Evolutionary conservation across 2,329 filamentous ascomycete genomes (phyloP).

Genomic region (Phoma sp.): DNA sequence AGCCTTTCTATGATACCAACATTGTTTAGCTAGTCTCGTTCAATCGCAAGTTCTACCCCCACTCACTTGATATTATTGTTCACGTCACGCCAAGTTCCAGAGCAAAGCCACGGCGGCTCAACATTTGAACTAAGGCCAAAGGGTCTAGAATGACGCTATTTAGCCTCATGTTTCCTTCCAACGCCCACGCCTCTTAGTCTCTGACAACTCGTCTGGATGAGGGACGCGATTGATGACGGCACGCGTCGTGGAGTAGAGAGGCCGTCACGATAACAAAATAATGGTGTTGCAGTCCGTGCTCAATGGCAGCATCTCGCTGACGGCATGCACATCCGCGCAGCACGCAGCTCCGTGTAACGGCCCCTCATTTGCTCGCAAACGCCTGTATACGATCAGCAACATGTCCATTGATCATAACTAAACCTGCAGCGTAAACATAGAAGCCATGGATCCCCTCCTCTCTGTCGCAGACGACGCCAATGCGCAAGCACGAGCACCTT

Average conservation of each 20-base stretch:
- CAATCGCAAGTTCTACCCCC: no score
- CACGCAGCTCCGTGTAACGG: not conserved
- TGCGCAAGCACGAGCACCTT: constrained; percentile 6
- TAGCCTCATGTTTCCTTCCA: no score
- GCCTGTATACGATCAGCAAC: not conserved
- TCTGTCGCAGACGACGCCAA: constrained; percentile 24
- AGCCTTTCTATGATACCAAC: not conserved
- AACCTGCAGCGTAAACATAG: not conserved
- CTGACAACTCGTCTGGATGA: not conserved
- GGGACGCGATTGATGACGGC: not conserved
- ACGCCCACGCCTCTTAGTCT: not conserved
- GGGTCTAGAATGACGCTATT: no score
- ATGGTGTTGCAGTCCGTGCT: constrained; percentile 20
- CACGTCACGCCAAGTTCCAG: not conserved
- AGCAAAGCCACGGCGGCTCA: no score
- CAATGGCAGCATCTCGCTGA: constrained; percentile 19
- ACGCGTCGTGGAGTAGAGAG: not conserved
- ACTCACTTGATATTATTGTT: not conserved
- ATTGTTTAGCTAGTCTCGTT: not conserved
- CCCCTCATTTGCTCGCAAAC: not conserved
- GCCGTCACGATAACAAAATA: constrained; percentile 1
- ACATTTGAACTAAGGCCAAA: no score
- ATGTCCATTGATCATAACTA: not conserved
- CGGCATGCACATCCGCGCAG: constrained; percentile 3
- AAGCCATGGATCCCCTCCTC: constrained; percentile 33